phyloP scores from a whole-genome alignment of 768 basidiomycete species.

The Megacollybia marginata region DNA sequence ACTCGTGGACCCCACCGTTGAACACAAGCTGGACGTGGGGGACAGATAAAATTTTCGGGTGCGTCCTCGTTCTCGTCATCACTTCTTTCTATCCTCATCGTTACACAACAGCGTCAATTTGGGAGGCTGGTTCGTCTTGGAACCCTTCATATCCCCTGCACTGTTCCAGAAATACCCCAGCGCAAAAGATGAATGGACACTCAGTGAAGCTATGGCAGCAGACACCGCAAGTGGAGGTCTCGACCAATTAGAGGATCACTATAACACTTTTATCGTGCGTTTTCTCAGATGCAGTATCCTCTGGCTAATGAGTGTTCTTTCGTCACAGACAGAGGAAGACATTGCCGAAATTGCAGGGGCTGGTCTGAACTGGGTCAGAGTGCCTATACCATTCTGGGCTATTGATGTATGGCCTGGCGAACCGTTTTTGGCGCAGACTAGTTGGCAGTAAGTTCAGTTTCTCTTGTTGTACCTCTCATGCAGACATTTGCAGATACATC shows the following conservation, averaged over 20 bases:
- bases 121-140: constrained; percentile 70
- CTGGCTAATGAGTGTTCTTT: constrained; percentile 4
- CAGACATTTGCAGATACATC: constrained; percentile 46
- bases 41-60: constrained; percentile 57
- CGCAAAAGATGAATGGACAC: constrained; percentile 59
- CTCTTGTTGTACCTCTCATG: background rate
- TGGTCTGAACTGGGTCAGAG: constrained; percentile 77
- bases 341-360: constrained; percentile 80
- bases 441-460: constrained; percentile 53
- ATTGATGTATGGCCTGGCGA: constrained; percentile 70
- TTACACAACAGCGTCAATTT: constrained; percentile 53
- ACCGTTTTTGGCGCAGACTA: constrained; percentile 66
- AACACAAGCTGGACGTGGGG: constrained; percentile 71
- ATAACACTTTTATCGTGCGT: constrained; percentile 75
- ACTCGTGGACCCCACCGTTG: constrained; percentile 76
- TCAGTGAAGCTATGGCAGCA: constrained; percentile 56
- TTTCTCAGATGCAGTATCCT: background rate
- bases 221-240: constrained; percentile 55
- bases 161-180: constrained; percentile 54
- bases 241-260: constrained; percentile 68
- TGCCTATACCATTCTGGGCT: constrained; percentile 84
- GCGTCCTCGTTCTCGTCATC: constrained; percentile 17
- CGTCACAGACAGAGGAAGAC: constrained; percentile 69
- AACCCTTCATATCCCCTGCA: constrained; percentile 54
- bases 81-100: constrained; percentile 4